Conservation (phyloP, 2,329 filamentous ascomycete genomes). For the Talaromyces sp. region DNA sequence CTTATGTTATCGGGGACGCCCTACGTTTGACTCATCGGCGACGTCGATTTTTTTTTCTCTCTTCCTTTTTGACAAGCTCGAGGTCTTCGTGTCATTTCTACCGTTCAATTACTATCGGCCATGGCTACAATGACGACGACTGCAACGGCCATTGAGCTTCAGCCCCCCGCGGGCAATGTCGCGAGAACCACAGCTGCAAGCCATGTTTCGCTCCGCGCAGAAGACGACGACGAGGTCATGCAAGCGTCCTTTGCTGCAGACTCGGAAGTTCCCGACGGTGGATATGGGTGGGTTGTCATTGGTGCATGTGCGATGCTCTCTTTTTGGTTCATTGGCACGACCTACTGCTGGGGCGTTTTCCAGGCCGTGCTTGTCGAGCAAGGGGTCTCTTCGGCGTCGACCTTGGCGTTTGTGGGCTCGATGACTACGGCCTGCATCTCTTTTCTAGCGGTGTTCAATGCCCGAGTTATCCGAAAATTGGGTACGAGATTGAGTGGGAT, state of each 20-base stretch:
- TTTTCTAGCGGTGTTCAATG: slow-evolving; percentile 49
- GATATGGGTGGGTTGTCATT: slow-evolving; percentile 59
- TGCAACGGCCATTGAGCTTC: slow-evolving; percentile 13
- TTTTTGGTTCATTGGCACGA: slow-evolving; percentile 55
- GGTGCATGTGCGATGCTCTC: slow-evolving; percentile 46
- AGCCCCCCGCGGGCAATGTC: slow-evolving; percentile 3
- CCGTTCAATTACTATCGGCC: neutral
- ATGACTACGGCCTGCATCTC: slow-evolving; percentile 48
- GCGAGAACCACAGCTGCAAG: slow-evolving; percentile 5
- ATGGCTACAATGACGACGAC: neutral
- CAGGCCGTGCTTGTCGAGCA: slow-evolving; percentile 52
- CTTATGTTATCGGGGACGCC: neutral
- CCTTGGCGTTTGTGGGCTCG: slow-evolving; percentile 56
- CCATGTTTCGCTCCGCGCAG: neutral
- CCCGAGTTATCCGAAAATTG: slow-evolving; percentile 46
- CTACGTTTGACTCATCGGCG: neutral
- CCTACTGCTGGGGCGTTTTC: slow-evolving; percentile 57
- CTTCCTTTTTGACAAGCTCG: neutral
- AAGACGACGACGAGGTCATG: slow-evolving; percentile 30
- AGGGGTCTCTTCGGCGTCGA: slow-evolving; percentile 44
- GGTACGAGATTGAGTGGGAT: slow-evolving; percentile 46
- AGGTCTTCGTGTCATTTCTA: neutral
- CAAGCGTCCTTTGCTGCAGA: slow-evolving; percentile 44
- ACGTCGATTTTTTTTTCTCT: neutral
- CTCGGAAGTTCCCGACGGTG: slow-evolving; percentile 48